Conservation (phyloP, 768 basidiomycete genomes). For the Amanita fuliginea region DNA sequence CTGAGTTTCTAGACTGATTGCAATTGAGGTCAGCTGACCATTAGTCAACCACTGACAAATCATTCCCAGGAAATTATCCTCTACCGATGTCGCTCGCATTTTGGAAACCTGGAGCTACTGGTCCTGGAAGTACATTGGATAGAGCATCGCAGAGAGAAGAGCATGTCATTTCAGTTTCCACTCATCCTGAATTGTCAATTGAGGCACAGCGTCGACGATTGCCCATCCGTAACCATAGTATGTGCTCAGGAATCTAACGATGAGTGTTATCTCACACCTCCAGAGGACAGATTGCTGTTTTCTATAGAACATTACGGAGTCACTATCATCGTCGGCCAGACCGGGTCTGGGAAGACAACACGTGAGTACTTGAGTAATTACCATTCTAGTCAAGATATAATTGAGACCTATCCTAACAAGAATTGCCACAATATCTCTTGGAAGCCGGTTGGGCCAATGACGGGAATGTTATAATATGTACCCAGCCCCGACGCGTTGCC, state of each 20-base stretch:
- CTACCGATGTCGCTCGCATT: constrained; percentile 67
- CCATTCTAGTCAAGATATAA: constrained; percentile 1
- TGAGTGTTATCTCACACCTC: neutral
- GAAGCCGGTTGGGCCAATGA: constrained; percentile 89
- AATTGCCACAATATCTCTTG: constrained; percentile 89
- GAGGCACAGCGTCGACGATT: constrained; percentile 71
- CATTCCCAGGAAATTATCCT: no score
- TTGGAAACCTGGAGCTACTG: constrained; percentile 84
- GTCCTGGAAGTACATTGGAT: constrained; percentile 83
- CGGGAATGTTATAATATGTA: constrained; percentile 83
- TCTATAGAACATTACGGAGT: constrained; percentile 78
- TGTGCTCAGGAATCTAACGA: constrained; percentile 14
- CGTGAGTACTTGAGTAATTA: constrained; percentile 69
- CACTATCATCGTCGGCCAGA: constrained; percentile 86
- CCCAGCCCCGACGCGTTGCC: constrained; percentile 87
- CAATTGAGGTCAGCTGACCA: no score
- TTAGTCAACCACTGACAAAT: no score
- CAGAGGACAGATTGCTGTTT: constrained; percentile 74
- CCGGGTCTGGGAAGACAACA: constrained; percentile 96
- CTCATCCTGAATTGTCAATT: constrained; percentile 46
- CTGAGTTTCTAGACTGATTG: no score
- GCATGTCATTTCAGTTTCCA: constrained; percentile 49
- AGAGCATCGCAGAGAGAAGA: constrained; percentile 71
- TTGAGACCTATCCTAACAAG: constrained; percentile 27
- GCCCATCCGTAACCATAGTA: constrained; percentile 88